A percentile compares a stretch with the other conserved stretches of the same genome.
These are phyloP conservation scores for Rusavskia elegans DNA, from an alignment of 495 filamentous ascomycete genomes.

Conservation along the genomic window DNA sequence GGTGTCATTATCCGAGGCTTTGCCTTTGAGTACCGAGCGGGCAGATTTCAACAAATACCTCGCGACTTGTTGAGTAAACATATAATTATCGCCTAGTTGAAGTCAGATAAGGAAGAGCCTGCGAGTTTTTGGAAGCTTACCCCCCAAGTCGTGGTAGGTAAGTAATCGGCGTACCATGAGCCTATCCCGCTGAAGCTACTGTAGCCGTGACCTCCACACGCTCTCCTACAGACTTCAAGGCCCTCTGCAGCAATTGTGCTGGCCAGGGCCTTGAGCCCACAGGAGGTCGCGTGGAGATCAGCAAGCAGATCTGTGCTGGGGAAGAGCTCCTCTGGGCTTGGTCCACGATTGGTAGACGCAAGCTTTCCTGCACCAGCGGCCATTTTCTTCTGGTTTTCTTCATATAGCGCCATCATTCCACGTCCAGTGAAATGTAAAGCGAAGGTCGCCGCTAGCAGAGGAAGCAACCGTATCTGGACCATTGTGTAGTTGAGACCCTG, in stretches of 20 bases:
- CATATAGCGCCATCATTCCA: slow-evolving; percentile 49
- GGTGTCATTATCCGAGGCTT: slow-evolving; percentile 39
- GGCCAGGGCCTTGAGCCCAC: slow-evolving; percentile 53
- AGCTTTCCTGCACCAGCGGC: slow-evolving; percentile 22
- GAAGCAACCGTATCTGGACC: slow-evolving; percentile 56
- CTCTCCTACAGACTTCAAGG: slow-evolving; percentile 52
- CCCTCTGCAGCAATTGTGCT: slow-evolving; percentile 53
- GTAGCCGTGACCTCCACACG: slow-evolving; percentile 64
- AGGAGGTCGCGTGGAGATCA: slow-evolving; percentile 59
- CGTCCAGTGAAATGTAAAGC: slow-evolving; percentile 60
- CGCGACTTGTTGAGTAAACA: slow-evolving; percentile 66
- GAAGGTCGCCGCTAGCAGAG: slow-evolving; percentile 56
- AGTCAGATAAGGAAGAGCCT: too few species aligned
- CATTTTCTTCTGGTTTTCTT: slow-evolving; percentile 49
- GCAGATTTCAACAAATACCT: slow-evolving; percentile 53
- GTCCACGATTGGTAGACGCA: slow-evolving; percentile 31
- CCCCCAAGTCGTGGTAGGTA: slow-evolving; percentile 51
- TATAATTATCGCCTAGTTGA: slow-evolving; percentile 52
- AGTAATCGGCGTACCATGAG: slow-evolving; percentile 49
- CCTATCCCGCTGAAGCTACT: slow-evolving; percentile 53
- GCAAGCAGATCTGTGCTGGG: slow-evolving; percentile 50
- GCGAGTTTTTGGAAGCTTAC: too few species aligned
- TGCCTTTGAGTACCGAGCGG: slow-evolving; percentile 41
- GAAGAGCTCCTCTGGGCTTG: slow-evolving; percentile 48
- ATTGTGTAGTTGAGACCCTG: slow-evolving; percentile 62